Evolutionary conservation across 106 monocot genomes (phyloP).

Genomic region (Apostasia ramifera): DNA sequence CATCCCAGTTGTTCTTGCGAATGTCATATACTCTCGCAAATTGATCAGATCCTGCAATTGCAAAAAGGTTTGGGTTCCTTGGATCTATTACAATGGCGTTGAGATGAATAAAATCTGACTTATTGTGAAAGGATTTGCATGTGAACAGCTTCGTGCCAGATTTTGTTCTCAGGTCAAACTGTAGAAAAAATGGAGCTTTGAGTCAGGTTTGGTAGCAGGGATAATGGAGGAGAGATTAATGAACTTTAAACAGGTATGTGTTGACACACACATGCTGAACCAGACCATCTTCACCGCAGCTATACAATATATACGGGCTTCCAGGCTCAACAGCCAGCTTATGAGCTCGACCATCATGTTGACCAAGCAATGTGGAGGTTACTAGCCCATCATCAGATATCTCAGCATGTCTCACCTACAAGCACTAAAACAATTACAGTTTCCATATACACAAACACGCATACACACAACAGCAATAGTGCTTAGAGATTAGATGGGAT

Average conservation of each 20-base stretch:
- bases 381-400: conserved; percentile 50
- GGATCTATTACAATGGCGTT: conserved; percentile 78
- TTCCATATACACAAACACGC: no score
- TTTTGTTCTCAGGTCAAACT: conserved; percentile 78
- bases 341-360: conserved; percentile 50
- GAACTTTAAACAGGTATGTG: background rate
- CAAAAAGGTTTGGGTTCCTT: conserved; percentile 61
- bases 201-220: conserved; percentile 7
- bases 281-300: conserved; percentile 71
- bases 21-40: conserved; percentile 72
- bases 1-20: conserved; percentile 43
- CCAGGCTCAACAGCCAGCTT: conserved; percentile 79
- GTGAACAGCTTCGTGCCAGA: conserved; percentile 40
- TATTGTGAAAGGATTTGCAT: conserved; percentile 39
- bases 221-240: background rate
- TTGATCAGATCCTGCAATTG: conserved; percentile 69
- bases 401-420: conserved; percentile 64
- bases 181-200: conserved; percentile 2
- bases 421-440: background rate
- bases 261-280: conserved; percentile 43
- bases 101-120: conserved; percentile 25
- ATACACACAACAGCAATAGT: no score
- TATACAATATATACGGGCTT: conserved; percentile 71
- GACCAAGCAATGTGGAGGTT: conserved; percentile 26
- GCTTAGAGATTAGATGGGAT: no score